A percentile compares a stretch with the other conserved stretches of the same genome.
phyloP scores from a whole-genome alignment of 2,329 filamentous ascomycete genomes.

The Venturia carpophila region DNA sequence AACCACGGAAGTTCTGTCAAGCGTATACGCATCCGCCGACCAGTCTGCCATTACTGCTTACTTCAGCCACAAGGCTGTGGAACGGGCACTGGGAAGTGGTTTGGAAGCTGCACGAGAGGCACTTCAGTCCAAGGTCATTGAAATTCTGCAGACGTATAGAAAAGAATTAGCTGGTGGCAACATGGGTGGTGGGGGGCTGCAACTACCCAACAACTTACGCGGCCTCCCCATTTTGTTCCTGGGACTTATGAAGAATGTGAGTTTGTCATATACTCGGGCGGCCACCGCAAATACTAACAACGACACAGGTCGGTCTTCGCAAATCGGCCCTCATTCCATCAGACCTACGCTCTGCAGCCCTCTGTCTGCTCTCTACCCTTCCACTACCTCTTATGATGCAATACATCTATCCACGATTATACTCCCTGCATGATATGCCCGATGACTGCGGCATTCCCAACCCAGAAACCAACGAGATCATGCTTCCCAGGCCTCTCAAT shows the following conservation, averaged over 20 bases:
- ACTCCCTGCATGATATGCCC: conserved; percentile 92
- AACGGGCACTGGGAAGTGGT: conserved; percentile 75
- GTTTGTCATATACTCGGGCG: conserved; percentile 25
- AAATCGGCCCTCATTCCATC: conserved; percentile 91
- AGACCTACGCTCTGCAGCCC: conserved; percentile 84
- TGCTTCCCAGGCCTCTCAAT: conserved; percentile 76
- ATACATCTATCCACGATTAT: conserved; percentile 62
- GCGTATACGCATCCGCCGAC: conserved; percentile 90
- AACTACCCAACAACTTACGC: conserved; percentile 88
- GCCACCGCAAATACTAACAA: conserved; percentile 16
- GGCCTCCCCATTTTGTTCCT: conserved; percentile 86
- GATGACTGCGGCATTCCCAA: conserved; percentile 84
- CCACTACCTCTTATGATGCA: conserved; percentile 84
- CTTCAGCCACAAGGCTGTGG: conserved; percentile 96
- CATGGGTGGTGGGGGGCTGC: conserved; percentile 83
- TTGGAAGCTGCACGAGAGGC: conserved; percentile 87
- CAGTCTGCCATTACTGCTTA: conserved; percentile 88
- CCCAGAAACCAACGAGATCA: conserved; percentile 76
- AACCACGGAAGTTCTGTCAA: conserved; percentile 81
- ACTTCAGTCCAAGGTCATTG: conserved; percentile 81
- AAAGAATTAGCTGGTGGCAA: conserved; percentile 95
- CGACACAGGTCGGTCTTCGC: conserved; percentile 61
- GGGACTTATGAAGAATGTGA: conserved; percentile 89
- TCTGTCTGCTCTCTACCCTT: conserved; percentile 89
- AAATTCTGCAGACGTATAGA: conserved; percentile 89